Evolutionary conservation across 2,329 filamentous ascomycete genomes (phyloP).

Genomic region (Aspergillus glaucus): DNA sequence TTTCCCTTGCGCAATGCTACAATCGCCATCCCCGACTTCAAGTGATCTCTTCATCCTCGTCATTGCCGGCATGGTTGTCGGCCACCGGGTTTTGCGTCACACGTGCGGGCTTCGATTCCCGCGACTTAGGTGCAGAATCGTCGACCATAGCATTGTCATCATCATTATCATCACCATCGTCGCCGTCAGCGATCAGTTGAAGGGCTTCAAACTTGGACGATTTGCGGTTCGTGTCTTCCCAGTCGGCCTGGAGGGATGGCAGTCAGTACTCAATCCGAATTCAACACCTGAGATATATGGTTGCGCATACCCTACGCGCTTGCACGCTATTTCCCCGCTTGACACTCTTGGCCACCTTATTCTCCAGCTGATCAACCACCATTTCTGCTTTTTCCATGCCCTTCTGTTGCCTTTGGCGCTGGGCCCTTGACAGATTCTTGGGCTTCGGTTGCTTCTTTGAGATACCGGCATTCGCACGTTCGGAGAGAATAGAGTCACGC

Average conservation of each 20-base stretch:
- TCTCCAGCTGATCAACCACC: conserved; percentile 49
- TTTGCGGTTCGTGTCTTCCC: conserved; percentile 38
- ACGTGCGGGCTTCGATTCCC: conserved; percentile 9
- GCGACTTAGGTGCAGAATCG: conserved; percentile 16
- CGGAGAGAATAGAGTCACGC: conserved; percentile 43
- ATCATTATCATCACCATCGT: conserved; percentile 44
- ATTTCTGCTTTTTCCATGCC: conserved; percentile 51
- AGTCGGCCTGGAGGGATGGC: conserved; percentile 23
- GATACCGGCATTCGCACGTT: conserved; percentile 47
- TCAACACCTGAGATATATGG: neutral
- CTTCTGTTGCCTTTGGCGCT: conserved; percentile 49
- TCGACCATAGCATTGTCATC: conserved; percentile 28
- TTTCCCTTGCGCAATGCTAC: conserved; percentile 5
- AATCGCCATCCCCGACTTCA: conserved; percentile 19
- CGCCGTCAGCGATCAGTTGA: conserved; percentile 47
- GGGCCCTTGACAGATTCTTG: conserved; percentile 48
- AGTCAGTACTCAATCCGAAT: neutral
- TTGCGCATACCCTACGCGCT: conserved; percentile 37
- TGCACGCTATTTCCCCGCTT: conserved; percentile 44
- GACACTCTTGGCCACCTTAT: conserved; percentile 50
- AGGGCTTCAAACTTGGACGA: conserved; percentile 22
- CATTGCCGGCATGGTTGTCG: conserved; percentile 22
- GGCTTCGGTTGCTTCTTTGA: conserved; percentile 44
- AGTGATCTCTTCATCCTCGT: conserved; percentile 40
- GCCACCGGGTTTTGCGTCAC: conserved; percentile 13